These are phyloP conservation scores for Saccharomycopsis fodiens DNA, from an alignment of 805 yeast genomes.

Conservation along the genomic window DNA sequence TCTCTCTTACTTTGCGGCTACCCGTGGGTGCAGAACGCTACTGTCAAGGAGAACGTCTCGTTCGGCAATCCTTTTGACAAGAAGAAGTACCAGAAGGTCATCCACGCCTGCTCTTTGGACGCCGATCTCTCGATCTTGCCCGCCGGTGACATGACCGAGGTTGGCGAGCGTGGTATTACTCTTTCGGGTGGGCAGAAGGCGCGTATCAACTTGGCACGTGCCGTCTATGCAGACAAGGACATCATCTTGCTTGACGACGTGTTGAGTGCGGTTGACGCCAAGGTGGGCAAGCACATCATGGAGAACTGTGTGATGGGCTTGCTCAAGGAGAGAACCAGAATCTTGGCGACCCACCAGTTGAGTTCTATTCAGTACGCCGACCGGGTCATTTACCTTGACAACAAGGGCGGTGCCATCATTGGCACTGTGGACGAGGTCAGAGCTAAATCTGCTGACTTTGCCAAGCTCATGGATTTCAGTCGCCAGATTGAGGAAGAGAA, in stretches of 20 bases:
- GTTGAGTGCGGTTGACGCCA: slow-evolving; percentile 68
- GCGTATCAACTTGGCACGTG: slow-evolving; percentile 58
- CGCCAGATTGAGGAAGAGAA: slow-evolving; percentile 24
- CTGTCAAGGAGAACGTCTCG: slow-evolving; percentile 56
- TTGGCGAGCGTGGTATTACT: slow-evolving; percentile 71
- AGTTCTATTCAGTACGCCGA: slow-evolving; percentile 57
- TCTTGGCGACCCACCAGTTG: slow-evolving; percentile 72
- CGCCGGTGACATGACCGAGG: slow-evolving; percentile 62
- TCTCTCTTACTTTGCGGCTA: slow-evolving; percentile 37
- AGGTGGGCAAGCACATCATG: slow-evolving; percentile 64
- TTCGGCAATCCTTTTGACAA: slow-evolving; percentile 48
- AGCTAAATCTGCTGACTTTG: slow-evolving; percentile 34
- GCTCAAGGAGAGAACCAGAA: slow-evolving; percentile 45
- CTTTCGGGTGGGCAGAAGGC: slow-evolving; percentile 77
- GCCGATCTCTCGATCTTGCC: slow-evolving; percentile 53
- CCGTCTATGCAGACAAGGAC: slow-evolving; percentile 54
- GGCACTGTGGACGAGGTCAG: slow-evolving; percentile 46
- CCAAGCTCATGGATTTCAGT: slow-evolving; percentile 36
- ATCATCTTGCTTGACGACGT: slow-evolving; percentile 62
- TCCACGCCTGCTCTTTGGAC: slow-evolving; percentile 53
- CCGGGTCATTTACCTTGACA: slow-evolving; percentile 47
- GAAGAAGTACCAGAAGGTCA: slow-evolving; percentile 40
- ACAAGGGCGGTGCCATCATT: slow-evolving; percentile 41
- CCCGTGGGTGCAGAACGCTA: slow-evolving; percentile 72
- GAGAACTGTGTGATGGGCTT: slow-evolving; percentile 49